Evolutionary conservation across 345 rosid species (phyloP).

Genomic region (Anastatica hierochuntica): DNA sequence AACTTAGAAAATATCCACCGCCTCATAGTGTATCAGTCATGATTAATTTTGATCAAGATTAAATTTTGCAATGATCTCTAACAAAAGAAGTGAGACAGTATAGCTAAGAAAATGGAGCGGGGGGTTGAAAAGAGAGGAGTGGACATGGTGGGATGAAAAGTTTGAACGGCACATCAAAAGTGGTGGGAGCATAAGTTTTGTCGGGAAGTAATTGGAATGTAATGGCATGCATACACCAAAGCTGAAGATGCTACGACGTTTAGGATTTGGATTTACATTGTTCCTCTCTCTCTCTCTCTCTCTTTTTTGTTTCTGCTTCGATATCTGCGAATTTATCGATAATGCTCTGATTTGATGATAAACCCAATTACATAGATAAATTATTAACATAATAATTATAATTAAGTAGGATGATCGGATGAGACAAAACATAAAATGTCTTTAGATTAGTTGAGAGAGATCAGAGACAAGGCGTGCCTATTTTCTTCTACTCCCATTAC

Average conservation of each 20-base stretch:
- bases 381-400: slow-evolving; percentile 4
- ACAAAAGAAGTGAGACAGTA: slow-evolving; percentile 1
- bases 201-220: slow-evolving; percentile 45
- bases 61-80: neutral
- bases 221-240: slow-evolving; percentile 66
- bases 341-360: slow-evolving; percentile 16
- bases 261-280: slow-evolving; percentile 30
- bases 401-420: slow-evolving; percentile 19
- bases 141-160: slow-evolving; percentile 10
- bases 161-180: slow-evolving; percentile 26
- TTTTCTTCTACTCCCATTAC: slow-evolving; percentile 20
- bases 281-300: no score
- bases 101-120: slow-evolving; percentile 2
- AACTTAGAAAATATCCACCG: no score
- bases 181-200: slow-evolving; percentile 36
- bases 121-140: slow-evolving; percentile 3
- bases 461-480: slow-evolving; percentile 26
- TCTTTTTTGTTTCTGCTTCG: slow-evolving; percentile 12
- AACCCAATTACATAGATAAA: slow-evolving; percentile 15
- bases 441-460: slow-evolving; percentile 25
- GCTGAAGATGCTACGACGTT: slow-evolving; percentile 46
- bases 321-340: slow-evolving; percentile 19
- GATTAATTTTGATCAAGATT: no score
- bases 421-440: slow-evolving; percentile 26
- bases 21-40: no score